phyloP scores from a whole-genome alignment of 441 rosid species.

The Mallotus japonicus region DNA sequence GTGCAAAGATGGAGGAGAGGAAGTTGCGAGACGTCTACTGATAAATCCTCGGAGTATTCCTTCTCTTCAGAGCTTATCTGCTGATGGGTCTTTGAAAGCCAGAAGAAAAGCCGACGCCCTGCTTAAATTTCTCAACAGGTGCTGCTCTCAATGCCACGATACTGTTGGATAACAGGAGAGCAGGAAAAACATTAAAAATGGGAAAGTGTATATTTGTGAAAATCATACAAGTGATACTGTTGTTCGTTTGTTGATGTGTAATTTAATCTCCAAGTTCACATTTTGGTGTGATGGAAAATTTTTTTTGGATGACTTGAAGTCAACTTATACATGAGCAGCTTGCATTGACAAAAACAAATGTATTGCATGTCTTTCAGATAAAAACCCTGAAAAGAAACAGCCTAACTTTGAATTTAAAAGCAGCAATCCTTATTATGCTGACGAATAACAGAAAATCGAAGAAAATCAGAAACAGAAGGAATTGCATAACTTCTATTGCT shows the following conservation, averaged over 20 bases:
- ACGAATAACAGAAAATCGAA: neutral
- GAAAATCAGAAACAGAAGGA: neutral
- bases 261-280: slow-evolving; percentile 11
- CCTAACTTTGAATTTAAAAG: neutral
- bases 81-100: slow-evolving; percentile 59
- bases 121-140: slow-evolving; percentile 61
- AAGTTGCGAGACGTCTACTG: slow-evolving; percentile 46
- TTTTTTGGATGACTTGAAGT: neutral
- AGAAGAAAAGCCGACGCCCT: slow-evolving; percentile 62
- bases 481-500: slow-evolving; percentile 9
- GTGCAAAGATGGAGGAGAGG: slow-evolving; percentile 64
- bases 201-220: slow-evolving; percentile 36
- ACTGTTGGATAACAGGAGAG: slow-evolving; percentile 27
- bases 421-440: neutral
- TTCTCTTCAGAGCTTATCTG: slow-evolving; percentile 54
- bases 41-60: slow-evolving; percentile 64
- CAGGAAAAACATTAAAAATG: neutral
- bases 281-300: no score
- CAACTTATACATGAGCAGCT: neutral
- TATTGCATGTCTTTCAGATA: no score
- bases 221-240: slow-evolving; percentile 15
- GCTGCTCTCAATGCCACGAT: slow-evolving; percentile 49
- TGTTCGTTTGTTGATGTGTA: slow-evolving; percentile 18
- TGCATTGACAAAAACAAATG: neutral
- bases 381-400: neutral